Percentiles rank a stretch among this genome's conserved stretches.
phyloP scores from a whole-genome alignment of 768 basidiomycete genomes.

The Leccinum subtestaceum region DNA sequence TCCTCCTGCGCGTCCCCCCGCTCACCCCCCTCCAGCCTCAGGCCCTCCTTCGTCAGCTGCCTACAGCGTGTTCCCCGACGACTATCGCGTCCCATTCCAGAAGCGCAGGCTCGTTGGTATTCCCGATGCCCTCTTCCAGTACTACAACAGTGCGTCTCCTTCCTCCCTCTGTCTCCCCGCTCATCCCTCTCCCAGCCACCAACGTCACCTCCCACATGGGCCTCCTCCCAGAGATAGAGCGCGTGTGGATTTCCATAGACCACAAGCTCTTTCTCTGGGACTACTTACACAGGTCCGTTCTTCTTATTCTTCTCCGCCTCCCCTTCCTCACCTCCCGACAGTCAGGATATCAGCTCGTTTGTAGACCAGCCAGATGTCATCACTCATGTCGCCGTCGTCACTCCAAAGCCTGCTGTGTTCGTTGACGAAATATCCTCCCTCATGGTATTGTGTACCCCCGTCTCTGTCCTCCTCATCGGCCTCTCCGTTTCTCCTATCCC shows the following conservation, averaged over 20 bases:
- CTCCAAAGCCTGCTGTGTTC: slow-evolving; percentile 82
- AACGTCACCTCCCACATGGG: slow-evolving; percentile 83
- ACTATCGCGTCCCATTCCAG: slow-evolving; percentile 76
- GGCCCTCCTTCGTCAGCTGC: slow-evolving; percentile 68
- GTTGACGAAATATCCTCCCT: slow-evolving; percentile 89
- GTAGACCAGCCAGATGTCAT: slow-evolving; percentile 90
- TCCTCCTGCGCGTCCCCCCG: not conserved
- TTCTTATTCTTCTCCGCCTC: slow-evolving; percentile 8
- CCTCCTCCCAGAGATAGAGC: slow-evolving; percentile 86
- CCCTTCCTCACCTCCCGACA: slow-evolving; percentile 27
- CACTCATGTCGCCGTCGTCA: slow-evolving; percentile 82
- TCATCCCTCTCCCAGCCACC: slow-evolving; percentile 44
- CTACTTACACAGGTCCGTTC: slow-evolving; percentile 83
- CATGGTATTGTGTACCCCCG: slow-evolving; percentile 86
- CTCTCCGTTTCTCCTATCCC: slow-evolving; percentile 52
- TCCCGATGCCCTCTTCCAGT: slow-evolving; percentile 74
- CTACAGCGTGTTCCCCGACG: slow-evolving; percentile 76
- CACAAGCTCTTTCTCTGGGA: slow-evolving; percentile 96
- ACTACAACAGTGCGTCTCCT: slow-evolving; percentile 61
- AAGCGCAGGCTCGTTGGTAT: slow-evolving; percentile 74
- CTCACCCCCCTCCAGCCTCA: slow-evolving; percentile 43
- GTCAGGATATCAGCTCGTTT: slow-evolving; percentile 91
- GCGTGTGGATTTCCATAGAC: slow-evolving; percentile 94
- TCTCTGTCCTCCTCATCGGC: slow-evolving; percentile 82
- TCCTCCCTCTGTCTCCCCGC: not conserved